Evolutionary conservation across 768 basidiomycete genomes (phyloP).

Genomic region (Suillus fuscotomentosus): DNA sequence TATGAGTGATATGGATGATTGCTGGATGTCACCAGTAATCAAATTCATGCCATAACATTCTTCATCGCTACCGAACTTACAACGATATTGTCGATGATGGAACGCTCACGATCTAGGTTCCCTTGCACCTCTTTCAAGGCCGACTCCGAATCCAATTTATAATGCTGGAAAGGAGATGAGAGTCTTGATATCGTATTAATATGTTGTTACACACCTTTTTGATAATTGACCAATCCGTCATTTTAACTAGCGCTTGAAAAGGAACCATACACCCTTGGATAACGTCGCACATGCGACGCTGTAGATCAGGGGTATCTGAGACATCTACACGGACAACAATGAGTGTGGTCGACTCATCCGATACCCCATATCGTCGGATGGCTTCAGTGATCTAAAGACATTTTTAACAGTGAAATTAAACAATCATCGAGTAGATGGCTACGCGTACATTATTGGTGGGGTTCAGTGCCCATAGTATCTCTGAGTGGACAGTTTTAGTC

Average conservation of each 20-base stretch:
- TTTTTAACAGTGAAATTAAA: neutral
- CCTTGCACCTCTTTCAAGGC: constrained; percentile 36
- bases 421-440: neutral
- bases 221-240: constrained; percentile 72
- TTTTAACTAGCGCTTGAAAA: constrained; percentile 39
- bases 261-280: constrained; percentile 58
- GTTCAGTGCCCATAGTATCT: constrained; percentile 84
- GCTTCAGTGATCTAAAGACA: constrained; percentile 77
- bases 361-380: constrained; percentile 82
- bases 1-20: neutral
- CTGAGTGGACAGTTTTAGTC: constrained; percentile 89
- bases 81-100: constrained; percentile 62
- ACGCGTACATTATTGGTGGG: constrained; percentile 78
- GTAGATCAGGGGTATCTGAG: constrained; percentile 39
- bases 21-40: neutral
- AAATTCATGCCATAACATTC: constrained; percentile 42
- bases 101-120: constrained; percentile 34
- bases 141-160: constrained; percentile 64
- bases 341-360: constrained; percentile 59
- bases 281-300: constrained; percentile 51
- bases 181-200: too few species aligned
- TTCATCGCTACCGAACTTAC: constrained; percentile 83
- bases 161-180: constrained; percentile 43
- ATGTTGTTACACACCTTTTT: constrained; percentile 57
- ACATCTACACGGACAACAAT: constrained; percentile 69